Base-by-base conservation (phyloP, 2,329 filamentous ascomycete genomes). In the Aureobasidium sp. region DNA sequence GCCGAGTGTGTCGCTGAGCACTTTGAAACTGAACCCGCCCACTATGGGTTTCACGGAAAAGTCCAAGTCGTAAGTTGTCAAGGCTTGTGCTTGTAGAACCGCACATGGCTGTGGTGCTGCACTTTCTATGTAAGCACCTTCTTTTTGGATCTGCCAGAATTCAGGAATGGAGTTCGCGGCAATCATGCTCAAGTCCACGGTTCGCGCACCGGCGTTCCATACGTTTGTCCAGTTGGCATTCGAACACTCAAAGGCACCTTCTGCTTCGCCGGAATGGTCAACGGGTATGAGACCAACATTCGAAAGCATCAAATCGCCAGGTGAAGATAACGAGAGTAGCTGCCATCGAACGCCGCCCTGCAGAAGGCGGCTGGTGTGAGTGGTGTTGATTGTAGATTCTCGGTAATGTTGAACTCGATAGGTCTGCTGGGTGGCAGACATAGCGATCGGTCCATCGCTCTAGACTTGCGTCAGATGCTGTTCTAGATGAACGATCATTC, bases 261-360 rank as follows among this genome's bases (percentile, higher is more conserved):
- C 31, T 11, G 51, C 10, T 3, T 27, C 23, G 4, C 29, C 13
- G 8, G 31, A 38, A 16, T 38, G 23, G 15, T 38, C 25, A 20
- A 33, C 38, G 15, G 51, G 51, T 16, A 54, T 18, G 27, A 54
- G n/a, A n/a, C 51, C 51, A 2, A 54, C 51, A 9, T 25, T 31
- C 3, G 51, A 54, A 1, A 54, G 51, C 15, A 40, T 15, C 9
- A 54, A 33, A 1, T 54, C 51, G 31, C 51, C 51, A 2, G 51
- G 27, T 16, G 51, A 54, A 15, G 31, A 29, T 20, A 54, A 33
- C 8, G 51, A 38, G 15, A 54, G 33, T n/a, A 54, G 23, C 33
- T 54, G 51, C 51, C 51, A 54, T 38, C 51, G 33, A 13, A 54
- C 51, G 16, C 51, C 51, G 8, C 51, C 51, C 20, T 54, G 51